Conservation (phyloP, 2,329 filamentous ascomycete genomes). For the Cercospora janseana region DNA sequence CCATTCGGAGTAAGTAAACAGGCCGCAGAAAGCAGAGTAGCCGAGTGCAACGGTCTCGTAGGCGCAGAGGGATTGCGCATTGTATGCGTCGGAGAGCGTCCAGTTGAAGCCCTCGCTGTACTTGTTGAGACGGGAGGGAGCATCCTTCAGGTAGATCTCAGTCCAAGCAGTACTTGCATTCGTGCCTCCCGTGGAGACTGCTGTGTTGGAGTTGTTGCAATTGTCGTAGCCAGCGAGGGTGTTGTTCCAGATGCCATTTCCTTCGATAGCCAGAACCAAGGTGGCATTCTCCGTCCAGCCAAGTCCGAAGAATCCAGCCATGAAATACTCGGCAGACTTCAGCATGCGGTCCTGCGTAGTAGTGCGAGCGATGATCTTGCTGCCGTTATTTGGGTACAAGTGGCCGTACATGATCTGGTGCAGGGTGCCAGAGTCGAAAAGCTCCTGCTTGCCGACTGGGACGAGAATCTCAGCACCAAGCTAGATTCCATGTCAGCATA, state of each 20-base stretch:
- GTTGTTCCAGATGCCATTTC: conserved; percentile 56
- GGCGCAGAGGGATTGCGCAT: conserved; percentile 69
- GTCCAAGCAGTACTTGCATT: conserved; percentile 61
- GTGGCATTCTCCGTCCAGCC: conserved; percentile 60
- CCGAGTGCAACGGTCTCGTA: conserved; percentile 78
- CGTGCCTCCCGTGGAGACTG: conserved; percentile 49
- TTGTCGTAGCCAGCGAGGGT: conserved; percentile 66
- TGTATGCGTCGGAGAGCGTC: conserved; percentile 61
- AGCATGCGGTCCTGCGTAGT: conserved; percentile 77
- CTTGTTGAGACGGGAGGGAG: conserved; percentile 58
- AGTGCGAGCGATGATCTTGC: conserved; percentile 70
- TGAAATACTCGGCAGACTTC: conserved; percentile 73
- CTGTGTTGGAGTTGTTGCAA: conserved; percentile 61
- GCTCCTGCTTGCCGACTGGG: conserved; percentile 68
- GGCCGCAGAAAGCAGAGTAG: conserved; percentile 69
- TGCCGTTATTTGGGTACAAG: conserved; percentile 65
- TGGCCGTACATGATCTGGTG: conserved; percentile 72
- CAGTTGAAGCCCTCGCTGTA: conserved; percentile 52
- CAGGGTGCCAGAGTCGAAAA: conserved; percentile 57
- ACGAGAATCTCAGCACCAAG: conserved; percentile 71
- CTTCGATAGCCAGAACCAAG: conserved; percentile 61
- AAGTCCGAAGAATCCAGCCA: conserved; percentile 75
- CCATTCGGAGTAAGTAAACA: conserved; percentile 77
- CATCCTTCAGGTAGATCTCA: conserved; percentile 62
- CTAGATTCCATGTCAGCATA: conserved; percentile 34